A percentile compares a stretch with the other conserved stretches of the same genome.
These are phyloP conservation scores for Epichloe sp. DNA, from an alignment of 2,329 filamentous ascomycete genomes.

Conservation along the genomic window DNA sequence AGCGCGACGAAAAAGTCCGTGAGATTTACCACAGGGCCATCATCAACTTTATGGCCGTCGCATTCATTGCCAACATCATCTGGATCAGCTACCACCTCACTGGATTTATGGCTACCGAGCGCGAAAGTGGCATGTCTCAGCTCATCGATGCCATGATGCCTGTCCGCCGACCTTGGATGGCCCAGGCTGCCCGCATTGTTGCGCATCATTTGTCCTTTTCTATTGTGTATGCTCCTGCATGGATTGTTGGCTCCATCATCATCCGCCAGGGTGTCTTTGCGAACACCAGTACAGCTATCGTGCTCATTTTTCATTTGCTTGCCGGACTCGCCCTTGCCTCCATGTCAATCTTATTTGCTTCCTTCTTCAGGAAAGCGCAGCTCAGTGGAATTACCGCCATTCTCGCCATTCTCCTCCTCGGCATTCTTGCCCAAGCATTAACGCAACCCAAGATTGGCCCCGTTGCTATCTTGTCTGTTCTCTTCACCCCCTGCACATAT, in stretches of 20 bases:
- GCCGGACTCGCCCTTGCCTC: slow-evolving; percentile 66
- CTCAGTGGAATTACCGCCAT: slow-evolving; percentile 72
- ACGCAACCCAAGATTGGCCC: slow-evolving; percentile 47
- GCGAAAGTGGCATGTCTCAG: slow-evolving; percentile 77
- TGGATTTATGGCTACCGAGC: slow-evolving; percentile 72
- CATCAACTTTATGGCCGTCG: slow-evolving; percentile 63
- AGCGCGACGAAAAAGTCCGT: slow-evolving; percentile 54
- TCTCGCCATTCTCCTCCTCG: slow-evolving; percentile 60
- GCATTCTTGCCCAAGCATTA: slow-evolving; percentile 68
- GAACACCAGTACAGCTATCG: slow-evolving; percentile 48
- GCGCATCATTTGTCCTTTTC: slow-evolving; percentile 73
- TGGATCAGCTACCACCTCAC: slow-evolving; percentile 79
- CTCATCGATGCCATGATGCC: slow-evolving; percentile 88
- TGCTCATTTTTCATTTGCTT: slow-evolving; percentile 63
- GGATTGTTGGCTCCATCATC: slow-evolving; percentile 63
- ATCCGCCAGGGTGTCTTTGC: slow-evolving; percentile 51
- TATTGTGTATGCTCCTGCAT: slow-evolving; percentile 66
- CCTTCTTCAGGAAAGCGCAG: slow-evolving; percentile 78
- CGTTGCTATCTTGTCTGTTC: slow-evolving; percentile 55
- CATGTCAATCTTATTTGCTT: slow-evolving; percentile 66
- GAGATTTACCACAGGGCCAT: slow-evolving; percentile 57
- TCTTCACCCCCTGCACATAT: slow-evolving; percentile 83
- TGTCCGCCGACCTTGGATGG: slow-evolving; percentile 58
- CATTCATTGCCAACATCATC: slow-evolving; percentile 67
- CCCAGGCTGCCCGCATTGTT: slow-evolving; percentile 63